phyloP scores from a whole-genome alignment of 2,329 filamentous ascomycete species.

The Ceratocystis eucalypticola region DNA sequence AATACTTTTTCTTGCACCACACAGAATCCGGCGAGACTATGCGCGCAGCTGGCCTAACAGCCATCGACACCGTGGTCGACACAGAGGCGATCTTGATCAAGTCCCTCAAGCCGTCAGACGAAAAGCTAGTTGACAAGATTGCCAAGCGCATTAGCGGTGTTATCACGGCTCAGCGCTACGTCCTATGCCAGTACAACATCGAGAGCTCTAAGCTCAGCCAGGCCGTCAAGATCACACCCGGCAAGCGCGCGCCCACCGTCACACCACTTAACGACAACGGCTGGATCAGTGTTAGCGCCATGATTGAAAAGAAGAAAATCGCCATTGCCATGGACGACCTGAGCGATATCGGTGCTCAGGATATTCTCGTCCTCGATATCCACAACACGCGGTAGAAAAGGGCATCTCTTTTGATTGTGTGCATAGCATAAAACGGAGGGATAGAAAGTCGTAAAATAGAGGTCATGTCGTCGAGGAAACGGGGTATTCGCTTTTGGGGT shows the following conservation, averaged over 20 bases:
- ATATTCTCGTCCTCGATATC: conserved; percentile 76
- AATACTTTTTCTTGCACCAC: background rate
- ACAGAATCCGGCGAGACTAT: conserved; percentile 95
- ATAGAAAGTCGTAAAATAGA: background rate
- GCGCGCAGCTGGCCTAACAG: conserved; percentile 84
- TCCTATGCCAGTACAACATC: conserved; percentile 94
- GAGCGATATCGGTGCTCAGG: conserved; percentile 60
- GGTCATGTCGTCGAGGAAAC: background rate
- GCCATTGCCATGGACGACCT: conserved; percentile 79
- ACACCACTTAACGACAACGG: conserved; percentile 76
- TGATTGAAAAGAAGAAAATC: conserved; percentile 82
- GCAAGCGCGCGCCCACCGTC: conserved; percentile 83
- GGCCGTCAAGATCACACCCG: conserved; percentile 71
- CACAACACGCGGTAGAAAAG: conserved; percentile 52
- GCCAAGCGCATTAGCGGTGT: conserved; percentile 79
- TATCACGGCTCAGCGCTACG: conserved; percentile 86
- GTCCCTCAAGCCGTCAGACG: conserved; percentile 69
- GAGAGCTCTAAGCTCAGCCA: conserved; percentile 51
- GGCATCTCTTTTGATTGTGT: no score
- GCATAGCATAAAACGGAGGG: background rate
- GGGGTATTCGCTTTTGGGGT: background rate
- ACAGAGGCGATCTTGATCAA: conserved; percentile 85
- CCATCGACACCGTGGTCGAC: conserved; percentile 85
- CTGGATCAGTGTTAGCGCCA: conserved; percentile 88
- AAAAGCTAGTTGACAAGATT: conserved; percentile 69